phyloP scores from a whole-genome alignment of 495 filamentous ascomycete species.

The Aspergillus homomorphus region DNA sequence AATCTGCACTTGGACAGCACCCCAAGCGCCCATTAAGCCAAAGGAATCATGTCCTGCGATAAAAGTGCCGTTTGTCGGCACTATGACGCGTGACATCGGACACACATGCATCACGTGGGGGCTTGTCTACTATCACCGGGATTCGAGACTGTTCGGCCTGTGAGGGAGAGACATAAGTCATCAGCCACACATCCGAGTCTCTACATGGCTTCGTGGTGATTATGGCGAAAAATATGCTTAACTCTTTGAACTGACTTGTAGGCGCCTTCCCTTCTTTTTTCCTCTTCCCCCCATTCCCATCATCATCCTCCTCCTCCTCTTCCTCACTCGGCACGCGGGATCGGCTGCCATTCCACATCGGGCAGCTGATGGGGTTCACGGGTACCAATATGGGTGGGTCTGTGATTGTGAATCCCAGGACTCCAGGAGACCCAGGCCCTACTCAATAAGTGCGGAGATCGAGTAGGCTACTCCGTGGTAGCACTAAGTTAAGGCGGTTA shows the following conservation, averaged over 20 bases:
- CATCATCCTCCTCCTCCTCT: too few relatives aligned
- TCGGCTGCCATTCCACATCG: slow-evolving; percentile 12
- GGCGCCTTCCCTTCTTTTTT: slow-evolving; percentile 2
- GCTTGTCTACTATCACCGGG: slow-evolving; percentile 1
- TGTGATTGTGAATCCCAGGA: not conserved
- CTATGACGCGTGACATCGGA: slow-evolving; percentile 1
- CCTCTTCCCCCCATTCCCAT: too few relatives aligned
- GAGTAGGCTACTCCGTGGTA: not conserved
- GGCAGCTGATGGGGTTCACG: slow-evolving; percentile 14
- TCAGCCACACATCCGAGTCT: too few relatives aligned
- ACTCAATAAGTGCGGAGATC: not conserved
- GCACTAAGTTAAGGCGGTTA: too few relatives aligned
- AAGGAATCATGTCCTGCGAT: not conserved
- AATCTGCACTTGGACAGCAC: not conserved
- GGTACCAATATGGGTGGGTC: not conserved
- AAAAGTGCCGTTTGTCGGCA: slow-evolving; percentile 16
- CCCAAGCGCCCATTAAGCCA: not conserved
- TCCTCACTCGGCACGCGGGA: slow-evolving; percentile 8
- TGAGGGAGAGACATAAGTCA: too few relatives aligned
- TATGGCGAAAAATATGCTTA: not conserved
- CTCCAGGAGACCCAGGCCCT: not conserved
- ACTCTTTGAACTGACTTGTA: not conserved
- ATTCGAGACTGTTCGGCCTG: not conserved
- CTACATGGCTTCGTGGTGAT: too few relatives aligned
- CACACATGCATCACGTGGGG: slow-evolving; percentile 14